phyloP scores from a whole-genome alignment of 305 asterid species.

The Fraxinus nigra region DNA sequence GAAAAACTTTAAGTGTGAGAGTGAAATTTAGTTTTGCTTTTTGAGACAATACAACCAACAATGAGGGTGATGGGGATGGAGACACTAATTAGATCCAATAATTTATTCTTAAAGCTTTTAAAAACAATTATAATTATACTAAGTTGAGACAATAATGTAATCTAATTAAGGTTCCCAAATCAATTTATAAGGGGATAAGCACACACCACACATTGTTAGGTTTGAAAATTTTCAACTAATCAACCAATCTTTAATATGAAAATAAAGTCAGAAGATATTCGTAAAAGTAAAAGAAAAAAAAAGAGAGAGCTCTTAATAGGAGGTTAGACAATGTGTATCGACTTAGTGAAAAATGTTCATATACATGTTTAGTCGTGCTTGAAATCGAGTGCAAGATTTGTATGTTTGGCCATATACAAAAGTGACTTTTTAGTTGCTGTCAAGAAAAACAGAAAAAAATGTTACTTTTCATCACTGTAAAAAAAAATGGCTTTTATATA shows the following conservation, averaged over 20 bases:
- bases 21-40: constrained; percentile 42
- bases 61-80: constrained; percentile 42
- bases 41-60: constrained; percentile 44
- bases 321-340: neutral
- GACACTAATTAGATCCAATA: constrained; percentile 23
- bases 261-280: neutral
- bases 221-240: neutral
- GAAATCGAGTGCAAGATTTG: neutral
- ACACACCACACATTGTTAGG: neutral
- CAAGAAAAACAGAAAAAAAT: neutral
- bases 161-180: neutral
- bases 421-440: neutral
- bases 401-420: neutral
- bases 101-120: neutral
- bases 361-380: neutral
- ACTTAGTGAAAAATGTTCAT: neutral
- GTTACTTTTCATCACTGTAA: neutral
- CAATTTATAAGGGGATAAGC: neutral
- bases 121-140: neutral
- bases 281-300: neutral
- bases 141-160: neutral
- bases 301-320: neutral
- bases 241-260: neutral
- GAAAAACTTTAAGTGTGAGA: constrained; percentile 31
- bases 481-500: neutral